A percentile compares a stretch with the other conserved stretches of the same genome.
Evolutionary conservation across 2,329 filamentous ascomycete species (phyloP).

Genomic region (Penicillium sp.): DNA sequence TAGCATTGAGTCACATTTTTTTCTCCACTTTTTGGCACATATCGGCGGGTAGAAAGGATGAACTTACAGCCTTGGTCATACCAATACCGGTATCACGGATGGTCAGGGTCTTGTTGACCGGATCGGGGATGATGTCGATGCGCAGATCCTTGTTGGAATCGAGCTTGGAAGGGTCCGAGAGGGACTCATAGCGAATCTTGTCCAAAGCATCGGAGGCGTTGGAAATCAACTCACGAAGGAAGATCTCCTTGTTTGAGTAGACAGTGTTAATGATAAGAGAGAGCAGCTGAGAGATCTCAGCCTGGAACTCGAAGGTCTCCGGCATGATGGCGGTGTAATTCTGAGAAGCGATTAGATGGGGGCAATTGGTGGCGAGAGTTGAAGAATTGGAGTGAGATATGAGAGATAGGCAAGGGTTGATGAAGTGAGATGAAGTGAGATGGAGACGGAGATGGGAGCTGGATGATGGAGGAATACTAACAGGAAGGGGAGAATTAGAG

Average conservation of each 20-base stretch:
- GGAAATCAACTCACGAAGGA: slow-evolving; percentile 96
- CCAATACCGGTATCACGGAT: slow-evolving; percentile 98
- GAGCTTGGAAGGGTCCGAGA: slow-evolving; percentile 96
- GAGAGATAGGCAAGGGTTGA: neutral
- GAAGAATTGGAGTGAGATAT: slow-evolving; percentile 8
- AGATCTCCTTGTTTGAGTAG: slow-evolving; percentile 99
- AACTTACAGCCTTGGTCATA: slow-evolving; percentile 98
- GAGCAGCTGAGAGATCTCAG: slow-evolving; percentile 99
- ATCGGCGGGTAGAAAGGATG: neutral
- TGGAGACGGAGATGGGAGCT: slow-evolving; percentile 7
- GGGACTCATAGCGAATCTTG: slow-evolving; percentile 99
- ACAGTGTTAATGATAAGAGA: slow-evolving; percentile 99
- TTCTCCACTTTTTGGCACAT: neutral
- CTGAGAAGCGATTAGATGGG: slow-evolving; percentile 7
- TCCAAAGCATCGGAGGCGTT: slow-evolving; percentile 98
- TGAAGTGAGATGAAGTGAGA: slow-evolving; percentile 3
- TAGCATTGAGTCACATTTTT: slow-evolving; percentile 3
- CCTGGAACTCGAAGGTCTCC: slow-evolving; percentile 99
- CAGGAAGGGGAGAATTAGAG: slow-evolving; percentile 10
- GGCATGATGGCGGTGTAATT: slow-evolving; percentile 62
- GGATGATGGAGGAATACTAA: slow-evolving; percentile 10
- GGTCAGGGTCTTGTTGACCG: slow-evolving; percentile 95
- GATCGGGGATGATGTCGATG: slow-evolving; percentile 98
- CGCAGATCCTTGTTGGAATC: slow-evolving; percentile 96
- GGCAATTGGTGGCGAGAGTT: neutral